Evolutionary conservation across 805 yeast species (phyloP), one percentile per base, ranked within the genome.

Genomic region (Barnettozyma wickerhamii): DNA sequence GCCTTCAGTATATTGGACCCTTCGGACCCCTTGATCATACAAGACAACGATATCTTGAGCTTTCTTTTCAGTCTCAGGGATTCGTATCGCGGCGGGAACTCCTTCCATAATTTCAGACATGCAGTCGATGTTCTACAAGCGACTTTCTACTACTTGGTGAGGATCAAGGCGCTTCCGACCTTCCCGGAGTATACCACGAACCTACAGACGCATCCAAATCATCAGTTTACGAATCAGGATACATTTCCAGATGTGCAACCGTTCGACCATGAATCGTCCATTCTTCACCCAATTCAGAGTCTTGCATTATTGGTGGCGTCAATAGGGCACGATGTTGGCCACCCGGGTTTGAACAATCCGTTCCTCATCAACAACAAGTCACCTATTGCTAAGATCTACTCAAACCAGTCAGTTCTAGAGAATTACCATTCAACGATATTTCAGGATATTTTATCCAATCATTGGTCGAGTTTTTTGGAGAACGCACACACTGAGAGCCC

Each of bases 111-210:
- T 63, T 93, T 90, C 58, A 75, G 95, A 51, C 99, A 93, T 63
- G 97, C 96, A 1, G 84, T 88, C 14, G 99, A 93, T 64, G 99
- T 93, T 7, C 65, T 90, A 56, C 99, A 93, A 64, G 95, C 95
- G 2, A 79, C 91, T 24, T 81, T 84, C 65, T 81, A 72, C 58
- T 77, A 81, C 43, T 65, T 82, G 3, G 38, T 60, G 6, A 49
- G 59, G 15, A 38, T 56, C n/a, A 47, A 52, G 14, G 48, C 60
- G 6, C 41, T 58, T 19, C 59, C 52, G 19, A 43, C 37, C 9
- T 55, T 55, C 33, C 31, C 34, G 3, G 46, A 53, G 31, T 56
- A 42, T 36, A 47, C 58, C 5, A 40, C 41, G 15, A 41, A 48
- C 33, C 31, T 39, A 19, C 31, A 27, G 4, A 12, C 40, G 1